Base-by-base conservation (phyloP, 1,284 basidiomycete genomes). In the Apiotrichum gamsii region DNA sequence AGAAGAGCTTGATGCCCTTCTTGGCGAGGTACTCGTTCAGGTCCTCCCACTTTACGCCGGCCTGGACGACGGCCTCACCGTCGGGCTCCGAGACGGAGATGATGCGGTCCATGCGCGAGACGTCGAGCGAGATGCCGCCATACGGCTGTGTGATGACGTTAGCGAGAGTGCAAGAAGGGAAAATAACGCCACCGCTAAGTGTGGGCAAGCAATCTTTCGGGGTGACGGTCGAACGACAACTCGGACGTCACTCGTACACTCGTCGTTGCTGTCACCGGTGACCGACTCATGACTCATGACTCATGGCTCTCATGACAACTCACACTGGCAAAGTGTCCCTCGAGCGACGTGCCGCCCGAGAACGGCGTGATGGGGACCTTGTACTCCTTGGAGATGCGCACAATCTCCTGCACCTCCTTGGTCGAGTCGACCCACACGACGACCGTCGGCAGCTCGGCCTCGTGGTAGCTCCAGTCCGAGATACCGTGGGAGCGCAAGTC, bases 1-100 rank as follows among this genome's bases (percentile, higher is more conserved):
- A 94, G 76, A 95, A 95, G 13, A 95, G 70, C 0, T 84, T 82
- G 40, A 87, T 81, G 6, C 81, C 84, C 68, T 83, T 77, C 43
- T 82, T 77, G 56, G 77, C 78, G 16, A 94, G 74, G 5, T 76
- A 77, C 18, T 81, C 80, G 60, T 96, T 96, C 35, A 96, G 78
- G 19, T 87, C 84, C 74, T 90, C 82, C 86, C 90, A 95, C 31
- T 82, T 78, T 15, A 82, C 77, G 6, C 88, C 91, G n/a, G 89
- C 78, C 64, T 90, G 87, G 51, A 85, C 86, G 1, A 87, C 80
- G 10, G 87, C 72, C 62, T 91, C 88, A 9, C 83, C 82, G 61
- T 94, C 89, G 8, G 77, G 78, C 70, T 83, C 85, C 21, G 46
- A 56, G 16, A 61, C 30, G 19, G 79, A 77, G 15, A 94, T 62